phyloP scores from a whole-genome alignment of 1,139 yeast species.

The Saccharomycopsis hybrid region DNA sequence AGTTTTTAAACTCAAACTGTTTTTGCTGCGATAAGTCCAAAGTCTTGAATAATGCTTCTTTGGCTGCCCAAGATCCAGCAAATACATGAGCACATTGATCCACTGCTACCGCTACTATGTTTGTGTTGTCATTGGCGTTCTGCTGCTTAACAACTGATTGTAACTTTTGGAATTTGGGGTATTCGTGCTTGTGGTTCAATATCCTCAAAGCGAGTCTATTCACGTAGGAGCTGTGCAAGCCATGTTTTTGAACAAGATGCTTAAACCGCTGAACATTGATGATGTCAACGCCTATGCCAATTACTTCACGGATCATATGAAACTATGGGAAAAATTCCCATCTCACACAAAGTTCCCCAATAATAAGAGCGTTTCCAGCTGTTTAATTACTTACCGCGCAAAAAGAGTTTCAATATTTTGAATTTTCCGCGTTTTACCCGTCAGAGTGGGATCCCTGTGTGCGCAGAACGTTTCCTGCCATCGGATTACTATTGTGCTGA shows the following conservation, averaged over 20 bases:
- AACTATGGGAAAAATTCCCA: no score
- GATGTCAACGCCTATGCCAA: slow-evolving; percentile 62
- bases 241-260: slow-evolving; percentile 34
- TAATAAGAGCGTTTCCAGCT: no score
- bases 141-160: slow-evolving; percentile 1
- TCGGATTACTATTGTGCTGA: no score
- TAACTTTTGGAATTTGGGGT: slow-evolving; percentile 31
- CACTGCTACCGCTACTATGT: no score
- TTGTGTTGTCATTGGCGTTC: neutral
- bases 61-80: slow-evolving; percentile 67
- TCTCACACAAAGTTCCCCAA: no score
- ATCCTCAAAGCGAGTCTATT: slow-evolving; percentile 42
- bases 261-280: slow-evolving; percentile 45
- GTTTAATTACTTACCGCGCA: no score
- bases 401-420: no score
- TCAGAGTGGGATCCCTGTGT: no score
- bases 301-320: slow-evolving; percentile 6
- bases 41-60: slow-evolving; percentile 69
- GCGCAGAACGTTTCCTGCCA: no score
- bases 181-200: slow-evolving; percentile 44
- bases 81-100: slow-evolving; percentile 33
- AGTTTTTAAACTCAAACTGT: slow-evolving; percentile 48
- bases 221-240: slow-evolving; percentile 29
- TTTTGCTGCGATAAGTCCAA: slow-evolving; percentile 44
- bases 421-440: no score